Evolutionary conservation across 2,329 filamentous ascomycete genomes (phyloP), one percentile per base, ranked within the genome.

Genomic region (Emmonsiellopsis sp.): DNA sequence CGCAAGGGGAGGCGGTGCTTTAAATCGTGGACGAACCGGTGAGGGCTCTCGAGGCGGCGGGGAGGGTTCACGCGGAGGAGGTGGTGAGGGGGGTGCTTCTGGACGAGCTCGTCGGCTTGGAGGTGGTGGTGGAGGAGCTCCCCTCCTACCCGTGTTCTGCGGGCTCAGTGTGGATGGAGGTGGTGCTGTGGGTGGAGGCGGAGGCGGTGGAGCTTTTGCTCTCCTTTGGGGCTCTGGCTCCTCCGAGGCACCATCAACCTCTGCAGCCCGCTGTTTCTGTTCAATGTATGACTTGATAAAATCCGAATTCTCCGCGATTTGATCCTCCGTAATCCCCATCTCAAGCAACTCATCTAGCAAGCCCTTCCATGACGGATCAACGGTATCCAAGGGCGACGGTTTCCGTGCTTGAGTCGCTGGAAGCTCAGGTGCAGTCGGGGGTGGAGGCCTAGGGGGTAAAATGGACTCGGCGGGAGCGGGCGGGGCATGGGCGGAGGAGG

Each of bases 1-100:
- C 53, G 89, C 83, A 55, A 97, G 73, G 2, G 92, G 88, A 35
- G 93, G 93, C 45, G 93, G 93, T 7, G 89, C 92, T 59, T 84
- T 80, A 73, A 95, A 97, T 62, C 79, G 80, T 7, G 82, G 82
- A 50, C 84, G 80, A 20, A 84, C 82, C 10, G 89, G 87, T 11
- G 85, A 83, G 11, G 85, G 81, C 55, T 89, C 85, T 64, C 84
- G 82, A 38, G 74, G 72, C 13, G 74, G 71, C 75, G 67, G 76
- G 69, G 69, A 79, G 74, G 76, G 86, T 70, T 70, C 84, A 70
- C 62, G 58, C 16, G 59, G 56, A 40, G 63, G 59, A 3, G 63
- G 60, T 8, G 62, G 58, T 30, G 58, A 58, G 5, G 57, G 54
- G 51, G 75, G 66, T 31, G 68, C 68, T 51, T 77, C 75, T 37